A percentile compares a stretch with the other conserved stretches of the same genome.
phyloP scores from a whole-genome alignment of 1,284 basidiomycete species.

The Tylopilus sp. region DNA sequence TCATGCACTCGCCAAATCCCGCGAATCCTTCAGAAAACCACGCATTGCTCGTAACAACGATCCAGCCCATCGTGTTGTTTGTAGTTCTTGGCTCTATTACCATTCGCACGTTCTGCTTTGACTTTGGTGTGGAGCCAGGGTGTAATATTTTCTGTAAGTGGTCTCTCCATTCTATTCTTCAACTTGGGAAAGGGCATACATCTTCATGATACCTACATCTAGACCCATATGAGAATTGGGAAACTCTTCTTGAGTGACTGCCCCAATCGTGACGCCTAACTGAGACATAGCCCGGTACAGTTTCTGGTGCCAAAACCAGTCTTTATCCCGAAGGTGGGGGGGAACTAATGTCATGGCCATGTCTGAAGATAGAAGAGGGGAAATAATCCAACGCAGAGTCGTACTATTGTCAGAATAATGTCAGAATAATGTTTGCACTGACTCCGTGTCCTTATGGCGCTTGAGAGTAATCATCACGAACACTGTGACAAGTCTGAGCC shows the following conservation, averaged over 20 bases:
- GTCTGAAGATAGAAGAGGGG: too few species aligned
- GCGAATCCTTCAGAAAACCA: slow-evolving; percentile 69
- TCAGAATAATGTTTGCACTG: too few species aligned
- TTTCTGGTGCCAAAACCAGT: neutral
- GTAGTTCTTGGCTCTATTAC: slow-evolving; percentile 88
- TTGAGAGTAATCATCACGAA: neutral
- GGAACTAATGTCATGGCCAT: neutral
- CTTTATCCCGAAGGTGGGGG: slow-evolving; percentile 34
- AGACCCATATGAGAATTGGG: slow-evolving; percentile 45
- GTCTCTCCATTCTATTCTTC: slow-evolving; percentile 91
- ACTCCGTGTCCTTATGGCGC: too few species aligned
- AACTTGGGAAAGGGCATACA: slow-evolving; percentile 75
- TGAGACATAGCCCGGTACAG: slow-evolving; percentile 1
- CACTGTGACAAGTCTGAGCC: too few species aligned
- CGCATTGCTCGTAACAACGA: slow-evolving; percentile 76
- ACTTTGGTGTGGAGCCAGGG: neutral
- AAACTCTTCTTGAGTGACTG: slow-evolving; percentile 62
- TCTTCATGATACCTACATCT: slow-evolving; percentile 60
- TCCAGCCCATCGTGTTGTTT: slow-evolving; percentile 88
- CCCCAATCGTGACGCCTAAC: slow-evolving; percentile 48
- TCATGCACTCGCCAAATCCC: slow-evolving; percentile 73
- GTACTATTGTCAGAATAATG: too few species aligned
- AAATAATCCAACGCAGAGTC: too few species aligned
- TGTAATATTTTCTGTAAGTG: slow-evolving; percentile 60
- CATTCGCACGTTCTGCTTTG: slow-evolving; percentile 65